Percentiles rank a stretch among this genome's conserved stretches.
phyloP scores from a whole-genome alignment of 108 stramenopile genomes.

The Cyclotella baltica region DNA sequence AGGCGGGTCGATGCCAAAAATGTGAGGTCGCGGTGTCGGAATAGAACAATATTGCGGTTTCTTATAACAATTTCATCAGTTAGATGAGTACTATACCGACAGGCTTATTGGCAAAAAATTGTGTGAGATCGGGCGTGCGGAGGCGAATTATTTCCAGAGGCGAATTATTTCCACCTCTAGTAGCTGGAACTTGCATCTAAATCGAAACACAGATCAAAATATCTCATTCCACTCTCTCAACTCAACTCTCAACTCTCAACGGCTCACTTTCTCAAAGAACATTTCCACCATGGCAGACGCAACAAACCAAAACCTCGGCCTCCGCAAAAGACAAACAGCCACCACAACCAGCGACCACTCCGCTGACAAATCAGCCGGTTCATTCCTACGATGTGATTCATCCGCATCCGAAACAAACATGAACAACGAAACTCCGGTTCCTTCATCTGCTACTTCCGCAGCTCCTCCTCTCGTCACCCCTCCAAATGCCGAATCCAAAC shows the following conservation, averaged over 20 bases:
- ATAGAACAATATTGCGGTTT: too few species aligned
- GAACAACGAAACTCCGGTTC: not conserved
- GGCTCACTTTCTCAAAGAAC: too few species aligned
- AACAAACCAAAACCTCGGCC: not conserved
- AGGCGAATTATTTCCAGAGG: too few species aligned
- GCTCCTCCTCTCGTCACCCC: not conserved
- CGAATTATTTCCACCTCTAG: too few species aligned
- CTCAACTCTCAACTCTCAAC: too few species aligned
- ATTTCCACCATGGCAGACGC: not conserved
- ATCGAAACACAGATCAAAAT: not conserved
- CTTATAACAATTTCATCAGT: too few species aligned
- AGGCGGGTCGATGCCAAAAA: too few species aligned
- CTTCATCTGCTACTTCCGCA: slow-evolving; percentile 36
- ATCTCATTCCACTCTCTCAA: too few species aligned
- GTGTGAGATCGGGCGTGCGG: too few species aligned
- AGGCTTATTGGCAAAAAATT: too few species aligned
- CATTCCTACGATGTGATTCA: not conserved
- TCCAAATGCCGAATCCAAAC: slow-evolving; percentile 47
- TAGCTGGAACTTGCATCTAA: not conserved
- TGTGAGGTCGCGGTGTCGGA: too few species aligned
- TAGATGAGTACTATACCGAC: too few species aligned
- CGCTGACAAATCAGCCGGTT: slow-evolving; percentile 15
- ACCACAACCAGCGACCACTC: not conserved
- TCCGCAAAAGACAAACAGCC: not conserved
- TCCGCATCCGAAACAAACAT: not conserved